Conservation (phyloP, 305 asterid species). For the Coffea humblotiana region DNA sequence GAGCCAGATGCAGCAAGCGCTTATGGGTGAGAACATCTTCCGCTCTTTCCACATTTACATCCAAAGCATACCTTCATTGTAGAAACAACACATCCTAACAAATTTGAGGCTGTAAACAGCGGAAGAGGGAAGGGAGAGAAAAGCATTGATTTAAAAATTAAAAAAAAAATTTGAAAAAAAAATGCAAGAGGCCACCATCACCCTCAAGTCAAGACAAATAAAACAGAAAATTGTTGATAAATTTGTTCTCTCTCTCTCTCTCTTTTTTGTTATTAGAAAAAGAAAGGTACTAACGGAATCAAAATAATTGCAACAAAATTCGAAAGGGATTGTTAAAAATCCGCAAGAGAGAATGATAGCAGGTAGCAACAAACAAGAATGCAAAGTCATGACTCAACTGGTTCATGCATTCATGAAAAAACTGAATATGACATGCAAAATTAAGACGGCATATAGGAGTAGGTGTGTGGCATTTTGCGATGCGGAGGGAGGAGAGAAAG, state of each 20-base stretch:
- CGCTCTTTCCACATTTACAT: conserved; percentile 89
- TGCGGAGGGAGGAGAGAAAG: background rate
- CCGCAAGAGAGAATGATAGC: background rate
- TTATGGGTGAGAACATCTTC: conserved; percentile 93
- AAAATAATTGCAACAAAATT: background rate
- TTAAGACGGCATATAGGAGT: background rate
- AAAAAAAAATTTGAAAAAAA: background rate
- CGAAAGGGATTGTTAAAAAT: background rate
- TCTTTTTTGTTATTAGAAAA: background rate
- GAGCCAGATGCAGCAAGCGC: conserved; percentile 75
- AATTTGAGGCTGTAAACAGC: background rate
- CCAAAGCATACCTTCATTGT: conserved; percentile 80
- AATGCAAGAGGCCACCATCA: background rate
- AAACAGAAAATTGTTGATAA: background rate
- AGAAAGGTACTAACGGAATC: background rate
- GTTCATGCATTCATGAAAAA: background rate
- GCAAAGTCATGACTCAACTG: background rate
- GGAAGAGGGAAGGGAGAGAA: conserved; percentile 1
- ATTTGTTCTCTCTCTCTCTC: background rate
- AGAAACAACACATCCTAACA: conserved; percentile 8
- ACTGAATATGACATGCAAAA: too few relatives aligned
- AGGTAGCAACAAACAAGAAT: background rate
- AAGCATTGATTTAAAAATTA: background rate
- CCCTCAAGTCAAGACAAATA: background rate
- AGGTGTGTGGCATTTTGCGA: too few relatives aligned